Evolutionary conservation across 345 rosid genomes (phyloP), one percentile per base, ranked within the genome.

Genomic region (Rhizophora apiculata): DNA sequence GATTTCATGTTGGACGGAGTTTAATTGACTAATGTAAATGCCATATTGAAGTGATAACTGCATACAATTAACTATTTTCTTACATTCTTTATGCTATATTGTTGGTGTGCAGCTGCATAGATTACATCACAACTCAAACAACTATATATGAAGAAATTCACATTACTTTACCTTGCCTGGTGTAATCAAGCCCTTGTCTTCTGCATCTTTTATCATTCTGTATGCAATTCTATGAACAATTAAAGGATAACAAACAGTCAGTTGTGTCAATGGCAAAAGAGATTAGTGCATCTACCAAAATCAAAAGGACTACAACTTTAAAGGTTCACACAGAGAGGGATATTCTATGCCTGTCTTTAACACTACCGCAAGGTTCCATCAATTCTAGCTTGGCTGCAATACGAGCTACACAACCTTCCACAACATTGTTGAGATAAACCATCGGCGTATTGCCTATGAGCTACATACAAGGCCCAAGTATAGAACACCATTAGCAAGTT

Each of bases 381-480:
- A 77, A 85, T 79, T 91, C 97, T 55, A 91, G 91, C 80, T 91
- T 54, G 10, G 58, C 58, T 54, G 58, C 58, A 54, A 54, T 54
- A 54, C 26, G 27, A 18, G 27, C 27, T 1, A 78, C 89, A 73
- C 85, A 89, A 21, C 91, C 91, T 26, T 89, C 89, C 22, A 88
- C 84, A 31, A 91, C 81, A 39, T 83, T 87, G 80, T 91, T 89
- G 79, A 91, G 83, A 74, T 86, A 91, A 49, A 91, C 97, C 97
- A 91, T 88, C 20, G 97, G 97, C 29, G 97, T 91, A 72, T 85
- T 91, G 67, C 97, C 97, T 71, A 91, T 91, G 27, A 91, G 86
- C 95, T 91, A 85, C n/a, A 64, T 32, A 54, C 3, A 54, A 54
- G 46, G 29, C 43, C 56, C 20, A 43, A 54, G 3, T 37, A 39